These are phyloP conservation scores for Stentor coeruleus DNA, from an alignment of 73 alveolate species.

Conservation along the genomic window DNA sequence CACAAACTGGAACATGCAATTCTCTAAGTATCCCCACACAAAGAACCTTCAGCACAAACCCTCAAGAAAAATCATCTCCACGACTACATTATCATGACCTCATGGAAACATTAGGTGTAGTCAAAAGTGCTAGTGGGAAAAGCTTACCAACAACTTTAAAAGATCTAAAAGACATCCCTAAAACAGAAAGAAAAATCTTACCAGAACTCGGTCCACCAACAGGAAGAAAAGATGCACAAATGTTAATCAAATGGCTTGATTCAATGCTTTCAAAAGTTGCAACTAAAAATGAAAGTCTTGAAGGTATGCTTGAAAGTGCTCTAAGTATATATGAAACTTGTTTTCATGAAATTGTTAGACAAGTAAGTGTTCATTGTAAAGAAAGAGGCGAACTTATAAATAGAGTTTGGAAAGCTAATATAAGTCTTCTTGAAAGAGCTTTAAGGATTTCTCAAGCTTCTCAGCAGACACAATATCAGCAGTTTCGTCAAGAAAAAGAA, in stretches of 20 bases:
- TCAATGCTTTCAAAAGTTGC: background rate
- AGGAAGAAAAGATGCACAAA: conserved; percentile 20
- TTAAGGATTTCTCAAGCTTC: conserved; percentile 10
- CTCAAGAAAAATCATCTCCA: no score
- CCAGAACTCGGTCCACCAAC: conserved; percentile 11
- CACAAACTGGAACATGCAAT: no score
- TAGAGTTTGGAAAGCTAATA: conserved; percentile 31
- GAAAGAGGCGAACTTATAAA: conserved; percentile 30
- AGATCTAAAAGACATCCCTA: background rate
- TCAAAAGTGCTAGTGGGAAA: background rate
- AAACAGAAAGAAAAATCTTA: background rate
- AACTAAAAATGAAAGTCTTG: background rate
- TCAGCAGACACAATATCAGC: background rate
- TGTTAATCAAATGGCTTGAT: background rate
- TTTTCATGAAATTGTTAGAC: conserved; percentile 29
- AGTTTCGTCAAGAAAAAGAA: conserved; percentile 12
- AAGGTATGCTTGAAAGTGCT: conserved; percentile 2
- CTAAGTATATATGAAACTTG: conserved; percentile 16
- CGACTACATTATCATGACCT: background rate
- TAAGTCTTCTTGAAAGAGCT: conserved; percentile 26
- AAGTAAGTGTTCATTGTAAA: conserved; percentile 28
- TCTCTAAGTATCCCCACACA: no score
- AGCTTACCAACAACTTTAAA: background rate
- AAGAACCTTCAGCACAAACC: no score
- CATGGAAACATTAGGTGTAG: background rate